Evolutionary conservation across 2,329 filamentous ascomycete genomes (phyloP), one percentile per base, ranked within the genome.

Genomic region (Apiospora aurea): DNA sequence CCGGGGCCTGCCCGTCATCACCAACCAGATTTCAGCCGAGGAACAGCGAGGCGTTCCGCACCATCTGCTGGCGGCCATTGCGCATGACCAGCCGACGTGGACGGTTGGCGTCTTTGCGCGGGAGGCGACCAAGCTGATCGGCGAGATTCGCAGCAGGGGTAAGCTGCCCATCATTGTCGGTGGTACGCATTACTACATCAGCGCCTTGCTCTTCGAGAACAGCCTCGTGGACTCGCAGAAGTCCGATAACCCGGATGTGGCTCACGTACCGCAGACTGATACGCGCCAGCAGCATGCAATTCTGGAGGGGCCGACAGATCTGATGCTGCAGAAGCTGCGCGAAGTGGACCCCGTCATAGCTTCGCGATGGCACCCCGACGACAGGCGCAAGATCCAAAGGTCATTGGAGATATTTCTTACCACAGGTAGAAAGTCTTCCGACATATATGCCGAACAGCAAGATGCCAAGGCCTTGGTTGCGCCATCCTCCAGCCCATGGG

Each of bases 151-250:
- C 69, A 85, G 85, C 10, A 88, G 96, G 77, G 94, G 94, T 0
- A 93, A 92, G 74, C 82, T 98, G 16, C 96, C 96, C 0, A 95
- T 99, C 41, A 84, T 99, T 0, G 96, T 98, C 1, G 96, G 96
- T 38, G 96, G 96, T 11, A 97, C 96, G 14, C 94, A 97, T 78
- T 99, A 98, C 83, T 99, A 99, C 79, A 93, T 94, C 0, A 95
- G 98, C 78, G 91, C 94, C 0, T 86, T 99, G 21, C 86, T 99
- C 3, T 97, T 98, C 80, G 89, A 93, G 46, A 91, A 95, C 75
- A 87, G 88, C 21, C 81, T 95, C 8, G 85, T 93, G 1, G 84
- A 84, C 14, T 70, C 75, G 7, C 73, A 75, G 21, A 73, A 74
- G 13, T 81, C 84, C 29, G 82, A 85, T 16, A 80, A 85, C 2